Conservation (phyloP, 768 basidiomycete species). For the Termitomyces sp. region DNA sequence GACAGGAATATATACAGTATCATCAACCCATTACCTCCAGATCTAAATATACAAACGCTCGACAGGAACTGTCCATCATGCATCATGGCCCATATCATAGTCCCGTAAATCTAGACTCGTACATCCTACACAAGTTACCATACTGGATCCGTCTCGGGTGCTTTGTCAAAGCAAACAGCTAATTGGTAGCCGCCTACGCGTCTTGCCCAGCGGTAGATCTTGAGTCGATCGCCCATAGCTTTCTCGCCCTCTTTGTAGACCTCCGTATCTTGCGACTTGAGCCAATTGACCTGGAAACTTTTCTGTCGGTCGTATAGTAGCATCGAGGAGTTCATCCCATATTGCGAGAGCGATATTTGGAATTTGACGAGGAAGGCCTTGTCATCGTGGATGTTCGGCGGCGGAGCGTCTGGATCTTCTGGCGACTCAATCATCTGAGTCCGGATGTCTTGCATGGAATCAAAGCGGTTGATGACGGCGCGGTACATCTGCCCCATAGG, state of each 20-base stretch:
- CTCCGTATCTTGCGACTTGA: slow-evolving; percentile 14
- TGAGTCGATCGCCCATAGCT: slow-evolving; percentile 13
- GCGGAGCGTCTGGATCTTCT: slow-evolving; percentile 8
- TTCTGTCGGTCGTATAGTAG: slow-evolving; percentile 38
- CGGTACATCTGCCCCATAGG: neutral
- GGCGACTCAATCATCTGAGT: neutral
- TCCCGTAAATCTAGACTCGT: neutral
- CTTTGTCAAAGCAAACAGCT: slow-evolving; percentile 21
- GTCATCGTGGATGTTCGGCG: slow-evolving; percentile 29
- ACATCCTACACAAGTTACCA: slow-evolving; percentile 12
- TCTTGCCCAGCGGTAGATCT: slow-evolving; percentile 21
- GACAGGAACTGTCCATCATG: neutral
- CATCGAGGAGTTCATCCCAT: slow-evolving; percentile 15
- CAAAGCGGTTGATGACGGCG: slow-evolving; percentile 20
- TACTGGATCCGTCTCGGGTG: slow-evolving; percentile 17
- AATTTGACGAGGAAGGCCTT: slow-evolving; percentile 37
- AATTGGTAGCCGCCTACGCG: slow-evolving; percentile 19
- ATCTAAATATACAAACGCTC: neutral
- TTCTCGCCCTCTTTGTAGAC: slow-evolving; percentile 17
- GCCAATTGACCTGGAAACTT: slow-evolving; percentile 30
- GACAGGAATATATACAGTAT: neutral
- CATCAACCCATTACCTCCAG: neutral
- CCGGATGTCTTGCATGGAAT: slow-evolving; percentile 11
- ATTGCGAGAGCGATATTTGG: slow-evolving; percentile 21
- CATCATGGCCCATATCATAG: neutral